Evolutionary conservation across 2,329 filamentous ascomycete species (phyloP).

Genomic region (Exophiala calicioides): DNA sequence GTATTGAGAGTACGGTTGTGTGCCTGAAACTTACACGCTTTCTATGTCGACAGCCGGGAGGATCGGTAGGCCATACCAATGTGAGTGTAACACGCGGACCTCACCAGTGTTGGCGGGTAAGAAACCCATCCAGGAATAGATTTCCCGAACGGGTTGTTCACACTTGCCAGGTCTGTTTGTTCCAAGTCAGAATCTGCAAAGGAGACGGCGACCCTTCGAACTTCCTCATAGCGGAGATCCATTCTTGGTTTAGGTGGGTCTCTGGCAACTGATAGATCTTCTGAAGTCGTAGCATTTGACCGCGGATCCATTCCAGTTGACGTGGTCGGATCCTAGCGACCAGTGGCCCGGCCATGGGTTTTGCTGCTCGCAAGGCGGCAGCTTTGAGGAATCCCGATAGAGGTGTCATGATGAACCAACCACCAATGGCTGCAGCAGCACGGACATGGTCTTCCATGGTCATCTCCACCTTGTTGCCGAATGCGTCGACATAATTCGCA

Average conservation of each 20-base stretch:
- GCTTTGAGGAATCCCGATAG: conserved; percentile 16
- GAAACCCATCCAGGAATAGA: too few relatives aligned
- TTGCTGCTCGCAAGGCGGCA: not conserved
- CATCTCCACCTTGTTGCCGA: conserved; percentile 21
- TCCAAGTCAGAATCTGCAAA: not conserved
- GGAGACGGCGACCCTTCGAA: too few relatives aligned
- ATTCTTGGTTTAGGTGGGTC: not conserved
- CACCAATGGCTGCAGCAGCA: conserved; percentile 23
- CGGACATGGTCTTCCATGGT: conserved; percentile 25
- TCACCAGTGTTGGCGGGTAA: too few relatives aligned
- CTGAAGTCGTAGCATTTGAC: conserved; percentile 20
- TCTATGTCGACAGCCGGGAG: too few relatives aligned
- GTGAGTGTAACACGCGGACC: too few relatives aligned
- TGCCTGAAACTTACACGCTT: too few relatives aligned
- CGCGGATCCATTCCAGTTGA: conserved; percentile 19
- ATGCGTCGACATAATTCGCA: conserved; percentile 24
- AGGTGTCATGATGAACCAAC: conserved; percentile 25
- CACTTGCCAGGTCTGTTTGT: not conserved
- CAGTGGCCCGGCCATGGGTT: conserved; percentile 7
- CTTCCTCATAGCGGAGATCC: not conserved
- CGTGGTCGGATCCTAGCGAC: conserved; percentile 17
- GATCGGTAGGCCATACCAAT: too few relatives aligned
- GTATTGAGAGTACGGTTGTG: too few relatives aligned
- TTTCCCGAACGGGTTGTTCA: too few relatives aligned
- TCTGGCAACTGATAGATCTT: conserved; percentile 22